These are phyloP conservation scores for Saturnispora bothae DNA, from an alignment of 805 yeast species.

Conservation along the genomic window DNA sequence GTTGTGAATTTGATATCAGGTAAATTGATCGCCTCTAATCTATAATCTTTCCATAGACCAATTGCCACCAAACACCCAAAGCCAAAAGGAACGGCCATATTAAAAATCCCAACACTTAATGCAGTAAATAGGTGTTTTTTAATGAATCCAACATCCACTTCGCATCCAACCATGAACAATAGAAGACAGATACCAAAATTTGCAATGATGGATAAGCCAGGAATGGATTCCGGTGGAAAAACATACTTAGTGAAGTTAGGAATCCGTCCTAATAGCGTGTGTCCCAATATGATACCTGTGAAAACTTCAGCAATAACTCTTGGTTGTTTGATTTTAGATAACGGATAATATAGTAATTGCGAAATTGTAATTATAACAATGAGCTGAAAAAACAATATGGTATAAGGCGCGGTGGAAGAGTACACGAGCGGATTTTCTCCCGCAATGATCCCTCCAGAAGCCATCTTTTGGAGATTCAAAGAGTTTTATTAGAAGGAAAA, in stretches of 20 bases:
- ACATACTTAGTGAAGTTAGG: conserved; percentile 56
- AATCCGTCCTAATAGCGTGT: conserved; percentile 62
- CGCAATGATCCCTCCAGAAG: conserved; percentile 45
- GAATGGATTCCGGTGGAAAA: conserved; percentile 53
- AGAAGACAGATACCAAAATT: conserved; percentile 67
- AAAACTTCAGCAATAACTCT: conserved; percentile 75
- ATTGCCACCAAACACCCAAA: conserved; percentile 63
- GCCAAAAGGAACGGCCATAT: conserved; percentile 73
- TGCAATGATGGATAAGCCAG: conserved; percentile 57
- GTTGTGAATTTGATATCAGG: conserved; percentile 51
- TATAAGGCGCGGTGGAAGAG: conserved; percentile 47
- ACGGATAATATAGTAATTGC: conserved; percentile 49
- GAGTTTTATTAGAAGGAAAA: too few relatives aligned
- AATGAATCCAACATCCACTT: conserved; percentile 61
- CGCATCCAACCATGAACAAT: conserved; percentile 68
- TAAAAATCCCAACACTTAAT: conserved; percentile 53
- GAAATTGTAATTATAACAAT: conserved; percentile 50
- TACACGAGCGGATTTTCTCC: conserved; percentile 63
- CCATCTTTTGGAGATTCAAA: background rate
- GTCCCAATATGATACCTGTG: conserved; percentile 67
- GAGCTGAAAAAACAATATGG: conserved; percentile 62
- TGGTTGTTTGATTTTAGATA: conserved; percentile 59
- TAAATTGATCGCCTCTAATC: conserved; percentile 25
- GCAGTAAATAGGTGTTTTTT: conserved; percentile 53
- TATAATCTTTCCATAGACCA: conserved; percentile 53